These are phyloP conservation scores for Pyrenophora seminiperda DNA, from an alignment of 2,329 filamentous ascomycete species.

Conservation along the genomic window DNA sequence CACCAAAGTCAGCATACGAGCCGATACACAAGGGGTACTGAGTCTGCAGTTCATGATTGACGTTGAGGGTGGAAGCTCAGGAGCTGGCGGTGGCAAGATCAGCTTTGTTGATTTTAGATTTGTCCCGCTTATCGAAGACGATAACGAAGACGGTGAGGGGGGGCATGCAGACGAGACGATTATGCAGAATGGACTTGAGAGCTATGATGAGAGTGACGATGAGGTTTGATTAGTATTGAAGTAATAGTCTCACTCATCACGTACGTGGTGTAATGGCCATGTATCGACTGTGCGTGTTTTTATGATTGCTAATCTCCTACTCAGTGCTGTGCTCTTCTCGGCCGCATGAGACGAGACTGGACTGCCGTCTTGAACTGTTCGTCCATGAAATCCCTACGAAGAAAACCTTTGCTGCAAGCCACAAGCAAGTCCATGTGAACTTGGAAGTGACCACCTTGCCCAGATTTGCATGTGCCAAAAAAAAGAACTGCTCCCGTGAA, in stretches of 20 bases:
- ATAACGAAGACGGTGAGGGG: slow-evolving; percentile 32
- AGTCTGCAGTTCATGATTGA: slow-evolving; percentile 98
- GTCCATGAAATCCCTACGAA: too few relatives aligned
- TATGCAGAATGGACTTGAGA: slow-evolving; percentile 17
- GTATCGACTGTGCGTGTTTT: background rate
- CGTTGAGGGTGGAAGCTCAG: slow-evolving; percentile 58
- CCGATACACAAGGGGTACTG: slow-evolving; percentile 86
- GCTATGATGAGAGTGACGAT: slow-evolving; percentile 10
- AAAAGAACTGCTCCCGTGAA: too few relatives aligned
- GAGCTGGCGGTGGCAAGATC: slow-evolving; percentile 43
- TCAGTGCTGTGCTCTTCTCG: too few relatives aligned
- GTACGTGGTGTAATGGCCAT: background rate
- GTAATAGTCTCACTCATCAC: background rate
- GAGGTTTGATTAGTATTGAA: background rate
- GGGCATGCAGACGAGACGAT: slow-evolving; percentile 25
- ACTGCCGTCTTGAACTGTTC: too few relatives aligned
- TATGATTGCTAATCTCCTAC: background rate
- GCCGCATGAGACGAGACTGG: too few relatives aligned
- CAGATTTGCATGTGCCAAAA: background rate
- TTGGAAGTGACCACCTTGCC: background rate
- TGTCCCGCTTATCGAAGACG: slow-evolving; percentile 70
- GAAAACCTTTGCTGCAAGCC: too few relatives aligned
- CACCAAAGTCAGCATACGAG: slow-evolving; percentile 87
- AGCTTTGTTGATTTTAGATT: slow-evolving; percentile 85
- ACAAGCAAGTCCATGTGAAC: too few relatives aligned